Conservation (phyloP, 2,329 filamentous ascomycete species). For the Beauveria sp. region DNA sequence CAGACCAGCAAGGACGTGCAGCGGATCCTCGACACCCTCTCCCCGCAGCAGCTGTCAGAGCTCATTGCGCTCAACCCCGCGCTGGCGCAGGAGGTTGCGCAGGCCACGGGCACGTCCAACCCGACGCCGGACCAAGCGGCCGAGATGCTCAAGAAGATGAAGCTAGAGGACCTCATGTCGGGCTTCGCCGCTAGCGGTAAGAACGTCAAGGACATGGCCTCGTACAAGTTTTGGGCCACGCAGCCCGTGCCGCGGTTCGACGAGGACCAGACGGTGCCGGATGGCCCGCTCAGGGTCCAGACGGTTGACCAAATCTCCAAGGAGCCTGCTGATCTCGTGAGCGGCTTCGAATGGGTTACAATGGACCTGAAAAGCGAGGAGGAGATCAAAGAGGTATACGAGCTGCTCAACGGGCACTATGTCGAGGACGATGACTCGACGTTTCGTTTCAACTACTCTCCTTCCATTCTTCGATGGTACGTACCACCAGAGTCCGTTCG, state of each 20-base stretch:
- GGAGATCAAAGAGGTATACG: slow-evolving; percentile 83
- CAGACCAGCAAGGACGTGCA: slow-evolving; percentile 32
- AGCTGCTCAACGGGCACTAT: slow-evolving; percentile 86
- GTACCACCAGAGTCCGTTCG: slow-evolving; percentile 15
- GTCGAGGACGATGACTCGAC: slow-evolving; percentile 96
- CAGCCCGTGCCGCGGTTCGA: slow-evolving; percentile 88
- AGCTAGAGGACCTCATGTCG: slow-evolving; percentile 64
- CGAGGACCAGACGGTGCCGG: slow-evolving; percentile 48
- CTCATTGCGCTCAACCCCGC: slow-evolving; percentile 67
- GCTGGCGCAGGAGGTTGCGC: slow-evolving; percentile 51
- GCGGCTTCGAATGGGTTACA: slow-evolving; percentile 90
- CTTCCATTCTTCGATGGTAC: slow-evolving; percentile 81
- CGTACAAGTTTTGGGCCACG: slow-evolving; percentile 98
- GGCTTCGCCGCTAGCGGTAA: slow-evolving; percentile 70
- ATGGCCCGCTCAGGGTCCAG: slow-evolving; percentile 79
- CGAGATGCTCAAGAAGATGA: slow-evolving; percentile 54
- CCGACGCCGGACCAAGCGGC: slow-evolving; percentile 36
- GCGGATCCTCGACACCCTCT: slow-evolving; percentile 46
- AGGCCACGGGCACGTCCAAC: slow-evolving; percentile 29
- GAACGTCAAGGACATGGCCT: slow-evolving; percentile 92
- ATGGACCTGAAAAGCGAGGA: slow-evolving; percentile 74
- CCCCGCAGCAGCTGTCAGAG: slow-evolving; percentile 52
- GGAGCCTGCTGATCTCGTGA: slow-evolving; percentile 65
- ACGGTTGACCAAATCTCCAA: slow-evolving; percentile 72
- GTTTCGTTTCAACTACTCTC: slow-evolving; percentile 95